Percentiles rank a stretch among this genome's conserved stretches.
Evolutionary conservation across 306 rosid species (phyloP).

Genomic region (Quercus mongolica): DNA sequence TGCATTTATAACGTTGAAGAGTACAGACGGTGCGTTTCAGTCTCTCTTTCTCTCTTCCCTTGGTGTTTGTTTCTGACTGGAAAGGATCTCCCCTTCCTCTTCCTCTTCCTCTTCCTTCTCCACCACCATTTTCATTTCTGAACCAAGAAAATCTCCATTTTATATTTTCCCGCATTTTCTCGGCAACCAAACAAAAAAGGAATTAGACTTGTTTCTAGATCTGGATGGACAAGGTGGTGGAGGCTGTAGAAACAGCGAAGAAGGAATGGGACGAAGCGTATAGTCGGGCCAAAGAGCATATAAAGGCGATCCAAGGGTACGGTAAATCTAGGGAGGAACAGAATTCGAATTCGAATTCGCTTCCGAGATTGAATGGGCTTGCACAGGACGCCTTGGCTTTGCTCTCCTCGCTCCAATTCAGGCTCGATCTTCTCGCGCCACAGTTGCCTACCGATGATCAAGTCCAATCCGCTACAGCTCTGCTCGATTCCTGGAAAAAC

Average conservation of each 20-base stretch:
- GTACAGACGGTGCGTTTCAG: too few species aligned
- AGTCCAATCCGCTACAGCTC: conserved; percentile 51
- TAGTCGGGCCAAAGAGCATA: conserved; percentile 11
- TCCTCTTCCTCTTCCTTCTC: neutral
- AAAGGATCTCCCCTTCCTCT: neutral
- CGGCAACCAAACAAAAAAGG: neutral
- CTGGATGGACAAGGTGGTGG: neutral
- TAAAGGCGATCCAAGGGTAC: conserved; percentile 59
- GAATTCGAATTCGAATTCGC: conserved; percentile 32
- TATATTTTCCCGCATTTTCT: neutral
- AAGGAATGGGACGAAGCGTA: too few species aligned
- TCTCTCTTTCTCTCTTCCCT: too few species aligned
- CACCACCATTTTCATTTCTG: too few species aligned
- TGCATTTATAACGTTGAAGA: too few species aligned
- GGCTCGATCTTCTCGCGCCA: conserved; percentile 84
- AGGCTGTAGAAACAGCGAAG: too few species aligned
- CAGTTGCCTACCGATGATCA: conserved; percentile 62
- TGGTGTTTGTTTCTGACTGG: too few species aligned
- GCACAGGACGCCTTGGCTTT: conserved; percentile 76
- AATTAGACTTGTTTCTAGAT: neutral
- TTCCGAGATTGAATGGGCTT: conserved; percentile 73
- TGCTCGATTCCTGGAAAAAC: conserved; percentile 72
- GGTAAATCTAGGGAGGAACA: conserved; percentile 44
- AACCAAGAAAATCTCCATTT: neutral
- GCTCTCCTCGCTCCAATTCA: conserved; percentile 67